phyloP scores from a whole-genome alignment of 257 asterid species.

The Nicotiana noctiflora region DNA sequence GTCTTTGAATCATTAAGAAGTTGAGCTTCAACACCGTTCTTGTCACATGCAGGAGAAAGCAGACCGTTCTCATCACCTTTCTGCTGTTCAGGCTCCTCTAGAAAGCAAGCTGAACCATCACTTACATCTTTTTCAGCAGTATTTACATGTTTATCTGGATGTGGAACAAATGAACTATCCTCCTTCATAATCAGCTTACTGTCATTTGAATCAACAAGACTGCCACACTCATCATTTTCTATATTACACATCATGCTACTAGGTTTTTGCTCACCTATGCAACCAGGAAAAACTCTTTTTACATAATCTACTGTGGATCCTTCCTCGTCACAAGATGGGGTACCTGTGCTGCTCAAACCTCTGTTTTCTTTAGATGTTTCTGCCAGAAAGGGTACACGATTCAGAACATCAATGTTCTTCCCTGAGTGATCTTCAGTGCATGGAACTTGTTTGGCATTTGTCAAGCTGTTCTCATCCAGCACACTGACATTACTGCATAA shows the following conservation, averaged over 20 bases:
- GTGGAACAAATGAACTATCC: constrained; percentile 26
- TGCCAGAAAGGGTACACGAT: constrained; percentile 1
- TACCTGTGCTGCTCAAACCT: constrained; percentile 18
- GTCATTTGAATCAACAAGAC: constrained; percentile 22
- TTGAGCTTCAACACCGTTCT: constrained; percentile 19
- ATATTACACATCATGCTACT: constrained; percentile 19
- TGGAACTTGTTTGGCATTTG: constrained; percentile 21
- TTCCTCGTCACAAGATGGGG: constrained; percentile 20
- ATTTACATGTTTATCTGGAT: constrained; percentile 30
- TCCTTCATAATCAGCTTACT: constrained; percentile 21
- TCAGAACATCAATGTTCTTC: constrained; percentile 15
- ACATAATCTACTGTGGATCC: constrained; percentile 16
- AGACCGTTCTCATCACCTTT: constrained; percentile 13
- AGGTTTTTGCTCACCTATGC: constrained; percentile 21
- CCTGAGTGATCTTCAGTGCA: constrained; percentile 14
- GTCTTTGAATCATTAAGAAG: constrained; percentile 20
- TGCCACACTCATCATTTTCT: constrained; percentile 19
- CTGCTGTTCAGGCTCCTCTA: constrained; percentile 10
- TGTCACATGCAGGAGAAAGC: constrained; percentile 20
- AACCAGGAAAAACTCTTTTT: constrained; percentile 10
- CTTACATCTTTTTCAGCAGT: constrained; percentile 9
- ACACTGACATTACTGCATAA: constrained; percentile 25
- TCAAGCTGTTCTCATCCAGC: constrained; percentile 22
- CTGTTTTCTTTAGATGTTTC: constrained; percentile 17
- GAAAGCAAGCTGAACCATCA: constrained; percentile 17